These are phyloP conservation scores for Desmodesmus armatus DNA, from an alignment of 139 green algal genomes.

Conservation along the genomic window DNA sequence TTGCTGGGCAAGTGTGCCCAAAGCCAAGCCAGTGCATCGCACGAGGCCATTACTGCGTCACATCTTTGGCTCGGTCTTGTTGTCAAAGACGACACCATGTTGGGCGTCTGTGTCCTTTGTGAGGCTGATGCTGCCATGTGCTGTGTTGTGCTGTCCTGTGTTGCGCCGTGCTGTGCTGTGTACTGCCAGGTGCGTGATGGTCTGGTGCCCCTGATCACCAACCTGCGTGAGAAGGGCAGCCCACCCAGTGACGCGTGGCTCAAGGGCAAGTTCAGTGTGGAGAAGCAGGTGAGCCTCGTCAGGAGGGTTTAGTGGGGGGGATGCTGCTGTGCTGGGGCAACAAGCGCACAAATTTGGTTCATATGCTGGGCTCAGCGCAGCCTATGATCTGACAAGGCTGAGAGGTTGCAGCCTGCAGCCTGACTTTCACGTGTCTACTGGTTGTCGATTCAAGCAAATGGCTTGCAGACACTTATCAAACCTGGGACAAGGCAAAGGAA, in stretches of 20 bases:
- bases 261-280: constrained; percentile 64
- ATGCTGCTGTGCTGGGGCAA: not conserved
- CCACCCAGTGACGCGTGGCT: constrained; percentile 57
- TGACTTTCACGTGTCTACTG: no score
- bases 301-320: not conserved
- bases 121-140: not conserved
- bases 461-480: no score
- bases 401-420: not conserved
- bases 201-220: constrained; percentile 77
- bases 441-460: no score
- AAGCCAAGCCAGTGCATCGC: no score
- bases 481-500: no score
- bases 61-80: no score
- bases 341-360: not conserved
- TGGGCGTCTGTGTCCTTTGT: not conserved
- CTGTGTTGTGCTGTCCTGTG: no score
- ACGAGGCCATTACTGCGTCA: no score
- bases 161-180: no score
- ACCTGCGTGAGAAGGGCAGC: constrained; percentile 58
- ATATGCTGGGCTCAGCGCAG: not conserved
- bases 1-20: no score
- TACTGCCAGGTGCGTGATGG: constrained; percentile 71
- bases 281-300: constrained; percentile 60
- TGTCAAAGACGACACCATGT: no score
- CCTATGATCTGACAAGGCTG: not conserved